Conservation (phyloP, 75 land plant species). For the Pinus albicaulis region DNA sequence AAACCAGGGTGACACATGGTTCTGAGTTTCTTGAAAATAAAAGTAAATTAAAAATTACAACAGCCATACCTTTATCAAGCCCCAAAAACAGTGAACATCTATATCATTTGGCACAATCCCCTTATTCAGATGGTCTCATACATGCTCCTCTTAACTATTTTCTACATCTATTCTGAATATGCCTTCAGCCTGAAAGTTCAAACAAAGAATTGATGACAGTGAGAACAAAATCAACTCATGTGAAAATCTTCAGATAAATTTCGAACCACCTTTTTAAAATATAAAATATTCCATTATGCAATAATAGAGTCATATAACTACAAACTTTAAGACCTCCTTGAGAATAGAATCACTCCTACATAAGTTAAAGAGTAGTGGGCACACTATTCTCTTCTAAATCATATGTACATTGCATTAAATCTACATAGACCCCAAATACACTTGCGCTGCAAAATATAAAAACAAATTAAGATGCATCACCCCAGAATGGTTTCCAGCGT, state of each 20-base stretch:
- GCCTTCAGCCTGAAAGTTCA: constrained; percentile 79
- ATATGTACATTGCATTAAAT: constrained; percentile 95
- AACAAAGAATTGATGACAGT: neutral
- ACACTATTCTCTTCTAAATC: constrained; percentile 89
- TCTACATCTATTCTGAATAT: constrained; percentile 96
- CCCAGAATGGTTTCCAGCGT: too few species aligned
- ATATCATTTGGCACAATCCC: constrained; percentile 91
- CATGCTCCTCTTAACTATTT: constrained; percentile 88
- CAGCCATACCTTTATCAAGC: constrained; percentile 74
- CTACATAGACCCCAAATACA: constrained; percentile 94
- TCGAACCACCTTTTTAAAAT: too few species aligned
- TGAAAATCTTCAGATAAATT: too few species aligned
- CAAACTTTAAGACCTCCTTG: constrained; percentile 93
- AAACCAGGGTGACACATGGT: neutral
- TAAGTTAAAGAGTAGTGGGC: constrained; percentile 85
- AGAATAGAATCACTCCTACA: constrained; percentile 84
- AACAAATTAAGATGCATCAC: neutral
- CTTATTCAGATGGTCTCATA: constrained; percentile 88
- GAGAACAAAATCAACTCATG: neutral
- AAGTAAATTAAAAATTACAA: too few species aligned
- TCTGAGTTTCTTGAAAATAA: too few species aligned
- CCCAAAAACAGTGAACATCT: constrained; percentile 95
- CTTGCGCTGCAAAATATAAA: constrained; percentile 53
- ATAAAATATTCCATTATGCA: neutral
- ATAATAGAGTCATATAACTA: neutral